phyloP scores from a whole-genome alignment of 2,329 filamentous ascomycete genomes.

The Dothistroma pini region DNA sequence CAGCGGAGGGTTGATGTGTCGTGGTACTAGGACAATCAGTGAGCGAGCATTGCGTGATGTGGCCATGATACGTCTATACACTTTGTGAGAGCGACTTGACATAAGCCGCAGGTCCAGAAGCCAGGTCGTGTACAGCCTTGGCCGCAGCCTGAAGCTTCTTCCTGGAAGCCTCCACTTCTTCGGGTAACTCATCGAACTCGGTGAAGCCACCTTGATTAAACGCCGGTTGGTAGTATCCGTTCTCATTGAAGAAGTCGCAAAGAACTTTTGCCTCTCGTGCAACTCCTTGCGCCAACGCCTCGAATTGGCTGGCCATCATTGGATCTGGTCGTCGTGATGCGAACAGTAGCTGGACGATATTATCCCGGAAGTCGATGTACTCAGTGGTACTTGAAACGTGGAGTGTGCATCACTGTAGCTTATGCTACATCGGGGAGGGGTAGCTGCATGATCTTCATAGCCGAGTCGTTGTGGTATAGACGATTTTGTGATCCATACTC shows the following conservation, averaged over 20 bases:
- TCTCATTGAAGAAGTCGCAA: slow-evolving; percentile 1
- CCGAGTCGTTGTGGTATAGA: background rate
- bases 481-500: background rate
- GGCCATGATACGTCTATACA: background rate
- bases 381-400: background rate
- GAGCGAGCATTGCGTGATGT: background rate
- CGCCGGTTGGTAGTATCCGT: background rate
- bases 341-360: background rate
- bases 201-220: slow-evolving; percentile 5
- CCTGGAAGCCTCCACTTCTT: background rate
- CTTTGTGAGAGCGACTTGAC: background rate
- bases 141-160: slow-evolving; percentile 2
- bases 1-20: slow-evolving; percentile 1
- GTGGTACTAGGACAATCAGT: background rate
- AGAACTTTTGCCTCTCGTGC: background rate
- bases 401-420: background rate
- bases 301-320: background rate
- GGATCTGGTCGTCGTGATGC: background rate
- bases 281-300: background rate
- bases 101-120: background rate
- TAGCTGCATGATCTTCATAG: background rate
- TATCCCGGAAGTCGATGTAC: background rate
- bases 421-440: background rate
- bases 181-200: slow-evolving; percentile 4
- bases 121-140: slow-evolving; percentile 5